Percentiles rank a stretch among this genome's conserved stretches.
These are phyloP conservation scores for Fusarium ambrosium DNA, from an alignment of 2,329 filamentous ascomycete species.

Conservation along the genomic window DNA sequence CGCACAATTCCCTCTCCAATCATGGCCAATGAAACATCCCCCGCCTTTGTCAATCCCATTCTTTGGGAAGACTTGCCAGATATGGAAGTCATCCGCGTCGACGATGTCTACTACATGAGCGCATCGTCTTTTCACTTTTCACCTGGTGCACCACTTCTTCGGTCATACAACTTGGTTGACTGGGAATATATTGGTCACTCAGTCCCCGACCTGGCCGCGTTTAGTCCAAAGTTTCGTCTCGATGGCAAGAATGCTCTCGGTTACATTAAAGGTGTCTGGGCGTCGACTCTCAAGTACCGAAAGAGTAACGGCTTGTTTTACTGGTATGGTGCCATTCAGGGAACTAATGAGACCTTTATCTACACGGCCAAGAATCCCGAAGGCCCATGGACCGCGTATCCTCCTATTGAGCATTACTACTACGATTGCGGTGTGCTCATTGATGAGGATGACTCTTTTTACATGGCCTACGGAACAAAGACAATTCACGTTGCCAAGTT, in stretches of 20 bases:
- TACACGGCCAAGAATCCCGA: conserved; percentile 60
- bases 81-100: conserved; percentile 64
- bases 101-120: conserved; percentile 66
- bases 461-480: conserved; percentile 67
- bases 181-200: conserved; percentile 63
- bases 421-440: conserved; percentile 70
- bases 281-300: conserved; percentile 51
- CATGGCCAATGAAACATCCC: background rate
- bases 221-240: conserved; percentile 47
- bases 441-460: conserved; percentile 68
- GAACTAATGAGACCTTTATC: conserved; percentile 62
- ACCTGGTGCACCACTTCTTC: conserved; percentile 68
- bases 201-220: conserved; percentile 44
- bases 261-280: conserved; percentile 69
- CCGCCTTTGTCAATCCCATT: conserved; percentile 58
- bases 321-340: conserved; percentile 60
- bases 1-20: background rate
- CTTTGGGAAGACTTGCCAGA: conserved; percentile 69
- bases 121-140: conserved; percentile 70
- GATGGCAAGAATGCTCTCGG: conserved; percentile 54
- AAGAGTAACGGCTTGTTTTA: conserved; percentile 32
- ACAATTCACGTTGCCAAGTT: conserved; percentile 65
- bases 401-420: conserved; percentile 64
- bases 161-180: conserved; percentile 67
- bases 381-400: conserved; percentile 58